Percentiles rank a stretch among this genome's conserved stretches.
phyloP scores from a whole-genome alignment of 2,329 filamentous ascomycete genomes.

The Talaromyces amestolkiae region DNA sequence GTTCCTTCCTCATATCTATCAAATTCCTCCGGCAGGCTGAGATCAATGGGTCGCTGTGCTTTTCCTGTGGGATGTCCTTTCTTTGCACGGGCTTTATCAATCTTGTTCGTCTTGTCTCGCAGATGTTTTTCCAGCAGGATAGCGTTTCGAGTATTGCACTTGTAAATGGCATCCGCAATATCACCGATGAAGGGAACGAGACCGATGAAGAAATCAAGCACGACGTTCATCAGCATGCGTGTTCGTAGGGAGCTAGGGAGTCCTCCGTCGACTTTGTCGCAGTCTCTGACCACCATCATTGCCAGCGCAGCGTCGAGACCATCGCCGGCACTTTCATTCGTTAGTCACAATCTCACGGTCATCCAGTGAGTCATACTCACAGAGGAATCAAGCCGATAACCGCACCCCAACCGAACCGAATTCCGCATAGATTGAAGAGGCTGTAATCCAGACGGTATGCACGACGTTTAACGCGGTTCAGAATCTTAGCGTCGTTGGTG shows the following conservation, averaged over 20 bases:
- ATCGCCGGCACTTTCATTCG: conserved; percentile 64
- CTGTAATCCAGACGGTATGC: conserved; percentile 84
- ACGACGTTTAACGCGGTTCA: conserved; percentile 80
- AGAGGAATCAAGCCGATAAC: conserved; percentile 80
- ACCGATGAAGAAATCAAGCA: conserved; percentile 49
- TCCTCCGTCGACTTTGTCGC: conserved; percentile 71
- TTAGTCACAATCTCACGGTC: background rate
- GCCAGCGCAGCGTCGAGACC: conserved; percentile 70
- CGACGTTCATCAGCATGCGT: conserved; percentile 78
- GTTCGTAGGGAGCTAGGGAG: conserved; percentile 57
- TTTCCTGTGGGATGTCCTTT: conserved; percentile 24
- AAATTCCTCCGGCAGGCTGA: conserved; percentile 40
- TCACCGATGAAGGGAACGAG: conserved; percentile 53
- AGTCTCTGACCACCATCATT: conserved; percentile 70
- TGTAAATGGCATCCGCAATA: conserved; percentile 47
- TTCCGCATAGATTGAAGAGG: conserved; percentile 75
- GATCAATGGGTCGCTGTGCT: conserved; percentile 27
- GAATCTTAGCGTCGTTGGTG: conserved; percentile 72
- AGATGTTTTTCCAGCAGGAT: conserved; percentile 46
- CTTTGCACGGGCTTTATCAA: conserved; percentile 32
- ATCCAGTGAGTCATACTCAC: conserved; percentile 52
- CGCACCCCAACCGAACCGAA: conserved; percentile 85
- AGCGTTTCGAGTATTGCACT: conserved; percentile 50
- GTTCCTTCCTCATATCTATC: conserved; percentile 33
- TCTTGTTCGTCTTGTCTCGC: conserved; percentile 43